These are phyloP conservation scores for Suillus subalutaceus DNA, from an alignment of 768 basidiomycete genomes.

Conservation along the genomic window DNA sequence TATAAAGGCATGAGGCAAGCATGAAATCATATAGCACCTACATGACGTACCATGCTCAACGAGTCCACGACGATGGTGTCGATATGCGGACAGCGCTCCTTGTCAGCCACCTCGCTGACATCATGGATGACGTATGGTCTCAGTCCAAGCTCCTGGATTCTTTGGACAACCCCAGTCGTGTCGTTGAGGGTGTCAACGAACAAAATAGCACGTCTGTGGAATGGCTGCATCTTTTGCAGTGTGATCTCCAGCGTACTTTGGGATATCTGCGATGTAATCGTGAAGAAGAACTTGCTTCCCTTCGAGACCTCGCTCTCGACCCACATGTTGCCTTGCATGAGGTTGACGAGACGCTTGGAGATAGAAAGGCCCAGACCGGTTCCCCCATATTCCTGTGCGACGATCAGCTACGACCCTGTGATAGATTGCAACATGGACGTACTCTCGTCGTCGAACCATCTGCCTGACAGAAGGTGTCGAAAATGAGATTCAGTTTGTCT, in stretches of 20 bases:
- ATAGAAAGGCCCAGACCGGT: conserved; percentile 97
- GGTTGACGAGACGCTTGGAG: conserved; percentile 92
- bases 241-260: conserved; percentile 74
- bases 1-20: conserved; percentile 36
- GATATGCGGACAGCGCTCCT: conserved; percentile 82
- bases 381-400: conserved; percentile 86
- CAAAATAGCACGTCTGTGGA: conserved; percentile 84
- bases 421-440: conserved; percentile 31
- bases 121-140: conserved; percentile 75
- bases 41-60: conserved; percentile 68
- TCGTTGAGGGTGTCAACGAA: conserved; percentile 88
- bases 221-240: conserved; percentile 80
- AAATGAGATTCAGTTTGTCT: conserved; percentile 97
- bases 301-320: conserved; percentile 93
- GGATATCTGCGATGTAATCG: conserved; percentile 85
- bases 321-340: conserved; percentile 99
- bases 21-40: conserved; percentile 4
- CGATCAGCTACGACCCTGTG: conserved; percentile 4
- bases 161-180: conserved; percentile 70
- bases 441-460: conserved; percentile 97
- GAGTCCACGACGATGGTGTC: conserved; percentile 97
- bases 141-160: conserved; percentile 79
- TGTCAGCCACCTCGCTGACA: conserved; percentile 80
- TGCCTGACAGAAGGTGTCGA: conserved; percentile 98
- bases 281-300: conserved; percentile 97